Conservation (phyloP, 176 grass and related monocot genomes). For the Musa schizocarpa region DNA sequence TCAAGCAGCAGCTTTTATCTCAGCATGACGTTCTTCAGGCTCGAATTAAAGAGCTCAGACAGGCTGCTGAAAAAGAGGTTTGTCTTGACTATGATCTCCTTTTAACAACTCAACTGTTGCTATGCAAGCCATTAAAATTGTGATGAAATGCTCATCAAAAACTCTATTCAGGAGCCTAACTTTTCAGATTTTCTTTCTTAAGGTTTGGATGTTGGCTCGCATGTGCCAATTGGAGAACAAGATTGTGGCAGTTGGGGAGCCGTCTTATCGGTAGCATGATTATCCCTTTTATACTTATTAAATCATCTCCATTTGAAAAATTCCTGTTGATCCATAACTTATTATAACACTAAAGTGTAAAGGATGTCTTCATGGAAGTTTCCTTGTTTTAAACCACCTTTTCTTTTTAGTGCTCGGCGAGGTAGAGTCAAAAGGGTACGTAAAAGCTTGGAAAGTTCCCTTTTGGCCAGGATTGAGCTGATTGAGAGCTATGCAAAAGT, state of each 20-base stretch:
- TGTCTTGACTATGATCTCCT: conserved; percentile 14
- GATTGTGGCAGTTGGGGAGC: conserved; percentile 87
- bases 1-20: conserved; percentile 82
- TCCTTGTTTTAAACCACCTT: neutral
- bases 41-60: conserved; percentile 73
- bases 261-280: conserved; percentile 71
- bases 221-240: conserved; percentile 97
- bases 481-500: conserved; percentile 92
- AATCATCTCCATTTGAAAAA: conserved; percentile 3
- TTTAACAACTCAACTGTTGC: neutral
- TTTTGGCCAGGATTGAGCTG: conserved; percentile 71
- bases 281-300: neutral
- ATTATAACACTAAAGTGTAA: neutral
- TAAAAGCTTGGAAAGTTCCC: conserved; percentile 75
- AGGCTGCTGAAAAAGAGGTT: conserved; percentile 77
- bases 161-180: conserved; percentile 10
- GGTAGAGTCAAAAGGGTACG: conserved; percentile 72
- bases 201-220: conserved; percentile 94
- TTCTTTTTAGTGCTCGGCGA: conserved; percentile 50
- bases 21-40: conserved; percentile 84
- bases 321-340: neutral
- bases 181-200: conserved; percentile 21
- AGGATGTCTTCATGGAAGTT: neutral
- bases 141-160: conserved; percentile 17
- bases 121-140: neutral